These are phyloP conservation scores for Wallacemonas sp. DNA, from an alignment of 208 protist genomes.

Conservation along the genomic window DNA sequence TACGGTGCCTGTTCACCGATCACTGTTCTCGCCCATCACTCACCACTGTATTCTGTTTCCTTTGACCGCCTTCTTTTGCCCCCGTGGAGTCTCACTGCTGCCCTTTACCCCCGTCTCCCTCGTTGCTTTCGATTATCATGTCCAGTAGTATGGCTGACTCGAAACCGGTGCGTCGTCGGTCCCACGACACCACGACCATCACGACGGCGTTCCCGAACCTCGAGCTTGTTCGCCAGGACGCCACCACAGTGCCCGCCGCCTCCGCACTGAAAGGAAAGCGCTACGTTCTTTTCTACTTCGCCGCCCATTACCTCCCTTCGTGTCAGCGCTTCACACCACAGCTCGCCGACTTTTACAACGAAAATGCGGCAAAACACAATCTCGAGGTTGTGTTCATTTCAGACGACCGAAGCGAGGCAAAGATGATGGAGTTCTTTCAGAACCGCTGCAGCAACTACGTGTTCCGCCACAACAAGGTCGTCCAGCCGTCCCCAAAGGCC, in stretches of 20 bases:
- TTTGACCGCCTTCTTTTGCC: too few relatives aligned
- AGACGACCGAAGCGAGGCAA: slow-evolving; percentile 44
- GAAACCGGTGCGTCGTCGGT: background rate
- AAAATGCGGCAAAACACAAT: slow-evolving; percentile 20
- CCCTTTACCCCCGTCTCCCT: too few relatives aligned
- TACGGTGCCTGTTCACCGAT: too few relatives aligned
- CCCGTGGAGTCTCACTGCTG: too few relatives aligned
- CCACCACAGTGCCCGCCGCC: slow-evolving; percentile 16
- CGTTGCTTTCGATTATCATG: background rate
- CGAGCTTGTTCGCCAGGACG: slow-evolving; percentile 39
- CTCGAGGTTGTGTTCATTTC: slow-evolving; percentile 82
- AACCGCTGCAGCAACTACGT: slow-evolving; percentile 45
- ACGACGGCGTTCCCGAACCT: slow-evolving; percentile 16
- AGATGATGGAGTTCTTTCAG: slow-evolving; percentile 63
- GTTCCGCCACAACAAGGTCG: slow-evolving; percentile 6
- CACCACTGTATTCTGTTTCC: too few relatives aligned
- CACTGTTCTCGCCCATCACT: too few relatives aligned
- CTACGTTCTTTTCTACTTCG: slow-evolving; percentile 78
- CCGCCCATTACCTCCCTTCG: slow-evolving; percentile 79
- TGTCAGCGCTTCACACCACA: slow-evolving; percentile 80
- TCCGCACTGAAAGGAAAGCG: slow-evolving; percentile 37
- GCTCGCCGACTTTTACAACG: slow-evolving; percentile 61
- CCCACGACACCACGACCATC: background rate
- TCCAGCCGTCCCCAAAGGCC: background rate
- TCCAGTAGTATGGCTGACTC: background rate